Evolutionary conservation across 192 early-diverging fungal species (phyloP).

Genomic region (Thamnidium elegans): DNA sequence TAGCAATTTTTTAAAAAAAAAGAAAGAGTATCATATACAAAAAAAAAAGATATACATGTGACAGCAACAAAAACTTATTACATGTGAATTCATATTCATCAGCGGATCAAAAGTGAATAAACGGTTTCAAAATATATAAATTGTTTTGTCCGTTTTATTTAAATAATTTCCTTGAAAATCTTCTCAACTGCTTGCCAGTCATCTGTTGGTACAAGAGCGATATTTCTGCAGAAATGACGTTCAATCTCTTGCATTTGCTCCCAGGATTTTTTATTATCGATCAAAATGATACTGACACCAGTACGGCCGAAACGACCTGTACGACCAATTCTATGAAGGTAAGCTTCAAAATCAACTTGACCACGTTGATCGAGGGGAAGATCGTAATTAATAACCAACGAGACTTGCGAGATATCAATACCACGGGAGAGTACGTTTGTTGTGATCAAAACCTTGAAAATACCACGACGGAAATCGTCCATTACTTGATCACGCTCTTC

Average conservation of each 20-base stretch:
- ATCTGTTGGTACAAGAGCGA: constrained; percentile 79
- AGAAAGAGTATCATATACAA: not conserved
- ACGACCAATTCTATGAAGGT: constrained; percentile 96
- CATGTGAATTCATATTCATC: constrained; percentile 18
- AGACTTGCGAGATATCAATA: constrained; percentile 95
- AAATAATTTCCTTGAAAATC: constrained; percentile 78
- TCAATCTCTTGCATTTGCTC: constrained; percentile 83
- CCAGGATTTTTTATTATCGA: constrained; percentile 72
- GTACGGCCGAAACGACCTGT: constrained; percentile 96
- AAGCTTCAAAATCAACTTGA: constrained; percentile 87
- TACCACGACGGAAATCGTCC: constrained; percentile 87
- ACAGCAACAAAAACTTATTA: not conserved
- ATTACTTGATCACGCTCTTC: constrained; percentile 86
- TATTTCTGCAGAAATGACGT: constrained; percentile 73
- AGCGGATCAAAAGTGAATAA: not conserved
- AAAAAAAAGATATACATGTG: not conserved
- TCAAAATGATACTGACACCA: constrained; percentile 94
- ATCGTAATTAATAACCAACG: constrained; percentile 96
- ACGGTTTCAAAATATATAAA: too few species aligned
- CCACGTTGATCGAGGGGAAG: constrained; percentile 69
- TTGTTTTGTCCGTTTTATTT: too few species aligned
- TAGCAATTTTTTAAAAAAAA: not conserved
- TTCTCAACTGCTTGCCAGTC: constrained; percentile 81
- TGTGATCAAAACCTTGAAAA: constrained; percentile 90
- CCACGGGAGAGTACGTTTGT: constrained; percentile 97